Evolutionary conservation across 148 eudicot species (phyloP).

Genomic region (Vaccinium corymbosum): DNA sequence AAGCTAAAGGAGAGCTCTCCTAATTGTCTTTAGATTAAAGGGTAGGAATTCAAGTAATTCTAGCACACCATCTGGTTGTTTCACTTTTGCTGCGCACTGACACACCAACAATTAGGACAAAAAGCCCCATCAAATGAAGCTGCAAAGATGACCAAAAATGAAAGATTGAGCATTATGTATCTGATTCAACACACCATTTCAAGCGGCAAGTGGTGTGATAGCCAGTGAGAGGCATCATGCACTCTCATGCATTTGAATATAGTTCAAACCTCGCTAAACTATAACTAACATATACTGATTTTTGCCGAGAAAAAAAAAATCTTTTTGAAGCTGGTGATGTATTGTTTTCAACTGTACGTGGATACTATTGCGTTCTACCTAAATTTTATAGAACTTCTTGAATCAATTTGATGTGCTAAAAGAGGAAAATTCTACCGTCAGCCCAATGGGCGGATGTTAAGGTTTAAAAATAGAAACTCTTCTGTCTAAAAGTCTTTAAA

Average conservation of each 20-base stretch:
- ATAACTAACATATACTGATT: too few relatives aligned
- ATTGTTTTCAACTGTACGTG: neutral
- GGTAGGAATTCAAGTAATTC: neutral
- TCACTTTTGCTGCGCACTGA: neutral
- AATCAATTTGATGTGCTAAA: neutral
- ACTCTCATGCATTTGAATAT: too few relatives aligned
- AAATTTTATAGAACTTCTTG: neutral
- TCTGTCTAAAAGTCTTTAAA: too few relatives aligned
- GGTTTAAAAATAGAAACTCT: too few relatives aligned
- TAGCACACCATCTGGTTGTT: neutral
- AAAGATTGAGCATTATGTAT: neutral
- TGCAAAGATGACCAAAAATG: neutral
- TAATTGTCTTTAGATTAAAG: neutral
- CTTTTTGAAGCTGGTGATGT: neutral
- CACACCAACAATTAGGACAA: neutral
- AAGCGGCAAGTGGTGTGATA: neutral
- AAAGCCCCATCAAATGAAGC: neutral
- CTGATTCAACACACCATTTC: neutral
- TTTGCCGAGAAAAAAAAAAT: too few relatives aligned
- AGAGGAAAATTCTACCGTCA: too few relatives aligned
- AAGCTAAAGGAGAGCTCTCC: neutral
- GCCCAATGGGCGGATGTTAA: too few relatives aligned
- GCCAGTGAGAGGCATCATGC: too few relatives aligned
- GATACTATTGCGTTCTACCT: neutral
- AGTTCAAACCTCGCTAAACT: too few relatives aligned